Base-by-base conservation (phyloP, 225 moss, liverwort and hornwort genomes). In the Marchantia paleacea region DNA sequence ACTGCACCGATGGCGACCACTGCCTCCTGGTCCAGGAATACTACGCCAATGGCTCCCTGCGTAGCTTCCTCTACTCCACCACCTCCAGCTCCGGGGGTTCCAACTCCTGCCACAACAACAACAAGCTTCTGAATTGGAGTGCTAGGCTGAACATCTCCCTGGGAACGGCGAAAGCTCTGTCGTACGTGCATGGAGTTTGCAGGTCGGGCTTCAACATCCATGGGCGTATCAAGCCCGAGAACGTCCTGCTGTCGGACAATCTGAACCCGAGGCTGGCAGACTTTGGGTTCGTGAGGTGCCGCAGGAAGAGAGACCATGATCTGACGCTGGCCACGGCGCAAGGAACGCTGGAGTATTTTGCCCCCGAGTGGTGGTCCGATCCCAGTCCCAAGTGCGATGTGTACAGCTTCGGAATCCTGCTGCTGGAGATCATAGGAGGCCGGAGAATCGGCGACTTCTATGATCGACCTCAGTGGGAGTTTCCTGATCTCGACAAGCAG, bases 361-460 rank as follows among this genome's bases (percentile, higher is more conserved):
- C 85, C 51, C 85, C 85, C 7, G 85, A 81, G 52, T 85, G 85
- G 81, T 85, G 85, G 85, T 57, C 58, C 2, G 84, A 84, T 48
- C 80, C 61, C 12, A 77, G 75, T 22, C 60, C 78, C 0, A 81
- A 85, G 73, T 55, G 78, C 29, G 81, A 85, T 71, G 75, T 85
- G 20, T 85, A 85, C 78, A 85, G 85, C 57, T 85, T 81, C 28
- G 85, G 85, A 29, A 85, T 85, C 52, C 81, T 85, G 4, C 49
- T 85, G 72, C 73, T 85, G n/a, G 85, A 85, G 69, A 58, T 81
- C 28, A 22, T 85, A 1, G 67, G 78, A 1, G 85, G 85, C 7
- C 65, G 68, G 31, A 77, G 60, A 58, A 81, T 85, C 29, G 81
- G 78, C 55, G 78, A 85, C 18, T 81, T 74, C 57, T 75, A 81